Base-by-base conservation (phyloP, 148 eudicot species). In the Agrostemma githago region DNA sequence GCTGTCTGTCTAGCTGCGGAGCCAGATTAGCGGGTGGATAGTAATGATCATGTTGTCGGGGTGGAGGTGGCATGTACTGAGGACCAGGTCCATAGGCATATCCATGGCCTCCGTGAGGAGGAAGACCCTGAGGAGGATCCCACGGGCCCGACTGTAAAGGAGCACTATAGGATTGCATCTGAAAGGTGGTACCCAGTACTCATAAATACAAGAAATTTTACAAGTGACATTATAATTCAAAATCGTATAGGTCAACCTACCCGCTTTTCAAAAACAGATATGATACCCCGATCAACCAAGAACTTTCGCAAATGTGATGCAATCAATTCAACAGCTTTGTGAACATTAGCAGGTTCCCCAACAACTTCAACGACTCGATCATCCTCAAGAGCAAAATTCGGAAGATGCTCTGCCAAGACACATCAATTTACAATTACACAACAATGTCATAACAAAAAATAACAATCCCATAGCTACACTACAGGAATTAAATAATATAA, bases 241-340 rank as follows among this genome's bases (percentile, higher is more conserved):
- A 21, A 37, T 58, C 14, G 56, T 6, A 74, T 8, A 71, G n/a
- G 38, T 12, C 5, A 42, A 10, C 39, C 39, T 84, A 88, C 98
- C 84, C 88, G 91, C 82, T 77, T 84, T 81, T 94, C 98, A 82
- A 94, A 91, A 62, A 91, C 44, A 48, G 89, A 82, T 74, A 94
- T 79, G 48, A 94, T 79, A 79, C 90, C 82, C 59, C 97, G 88
- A 83, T 91, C 96, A 76, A 94, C 98, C 82, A 94, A 87, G 79
- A 94, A 94, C 80, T 87, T 91, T 80, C 97, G 85, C 21, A 94
- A 83, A 74, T 94, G 97, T 10, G 88, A 76, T 37, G 85, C 98
- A 81, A 94, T 89, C 70, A 91, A 65, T 76, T 91, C 96, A 76
- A 94, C 63, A 10, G 96, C 98, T 78, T 86, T 86, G 81, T 88